Percentiles rank a stretch among this genome's conserved stretches.
Evolutionary conservation across 176 grass and related monocot species (phyloP).

Genomic region (Carex littledalei): DNA sequence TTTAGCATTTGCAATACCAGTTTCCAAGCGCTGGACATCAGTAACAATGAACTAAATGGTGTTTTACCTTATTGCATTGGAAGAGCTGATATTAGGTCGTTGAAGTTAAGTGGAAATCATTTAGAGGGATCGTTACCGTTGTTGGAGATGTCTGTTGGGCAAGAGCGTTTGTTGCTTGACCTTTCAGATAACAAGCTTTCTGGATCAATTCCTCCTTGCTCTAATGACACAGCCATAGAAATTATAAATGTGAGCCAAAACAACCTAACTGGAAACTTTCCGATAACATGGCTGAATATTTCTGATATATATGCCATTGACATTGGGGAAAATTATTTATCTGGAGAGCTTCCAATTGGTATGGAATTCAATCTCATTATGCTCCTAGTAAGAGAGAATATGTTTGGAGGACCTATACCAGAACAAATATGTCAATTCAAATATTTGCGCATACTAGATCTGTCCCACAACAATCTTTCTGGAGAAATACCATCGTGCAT

Average conservation of each 20-base stretch:
- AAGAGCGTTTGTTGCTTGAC: no score
- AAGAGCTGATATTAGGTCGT: background rate
- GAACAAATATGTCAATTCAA: background rate
- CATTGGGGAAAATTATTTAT: background rate
- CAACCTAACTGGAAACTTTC: background rate
- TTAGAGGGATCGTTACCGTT: background rate
- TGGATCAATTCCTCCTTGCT: no score
- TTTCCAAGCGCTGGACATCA: background rate
- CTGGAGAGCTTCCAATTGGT: background rate
- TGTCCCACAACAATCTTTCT: background rate
- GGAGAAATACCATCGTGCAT: slow-evolving; percentile 34
- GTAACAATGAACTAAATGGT: background rate
- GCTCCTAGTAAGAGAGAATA: background rate
- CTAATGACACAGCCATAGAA: background rate
- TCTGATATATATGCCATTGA: background rate
- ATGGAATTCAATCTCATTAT: background rate
- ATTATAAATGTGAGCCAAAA: slow-evolving; percentile 4
- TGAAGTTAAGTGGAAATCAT: background rate
- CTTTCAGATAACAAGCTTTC: no score
- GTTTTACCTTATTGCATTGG: background rate
- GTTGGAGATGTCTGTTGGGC: background rate
- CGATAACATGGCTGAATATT: background rate
- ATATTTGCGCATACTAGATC: background rate
- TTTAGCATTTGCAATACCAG: background rate
- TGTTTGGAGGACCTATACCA: slow-evolving; percentile 8